A percentile compares a stretch with the other conserved stretches of the same genome.
These are phyloP conservation scores for Myxozyma nipponensis DNA, from an alignment of 805 yeast species.

Conservation along the genomic window DNA sequence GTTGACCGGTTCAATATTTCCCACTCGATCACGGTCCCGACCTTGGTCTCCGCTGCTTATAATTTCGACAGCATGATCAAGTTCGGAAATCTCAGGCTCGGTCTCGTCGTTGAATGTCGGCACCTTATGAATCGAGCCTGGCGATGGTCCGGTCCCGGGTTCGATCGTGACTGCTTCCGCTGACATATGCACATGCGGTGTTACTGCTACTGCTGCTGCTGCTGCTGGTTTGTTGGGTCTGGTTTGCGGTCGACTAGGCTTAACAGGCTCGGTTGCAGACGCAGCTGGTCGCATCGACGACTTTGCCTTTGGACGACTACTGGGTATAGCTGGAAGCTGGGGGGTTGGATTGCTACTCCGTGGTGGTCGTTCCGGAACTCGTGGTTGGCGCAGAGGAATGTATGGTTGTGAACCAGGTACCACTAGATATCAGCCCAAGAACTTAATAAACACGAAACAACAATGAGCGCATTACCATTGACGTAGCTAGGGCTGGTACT, in stretches of 20 bases:
- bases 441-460: background rate
- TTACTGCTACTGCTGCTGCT: background rate
- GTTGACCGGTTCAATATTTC: background rate
- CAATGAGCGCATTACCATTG: background rate
- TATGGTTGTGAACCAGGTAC: background rate
- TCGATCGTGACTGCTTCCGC: conserved; percentile 10
- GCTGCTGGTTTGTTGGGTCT: background rate
- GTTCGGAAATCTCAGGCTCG: background rate
- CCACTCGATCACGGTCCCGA: background rate
- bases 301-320: conserved; percentile 13
- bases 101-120: conserved; percentile 8
- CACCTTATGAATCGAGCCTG: conserved; percentile 1
- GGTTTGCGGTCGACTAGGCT: conserved; percentile 11
- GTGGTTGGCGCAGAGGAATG: background rate
- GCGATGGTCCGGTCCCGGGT: conserved; percentile 1
- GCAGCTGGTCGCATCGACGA: conserved; percentile 10
- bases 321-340: no score
- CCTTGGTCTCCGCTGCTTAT: no score
- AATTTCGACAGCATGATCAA: background rate
- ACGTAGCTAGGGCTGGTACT: background rate
- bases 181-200: conserved; percentile 13
- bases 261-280: background rate
- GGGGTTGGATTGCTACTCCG: no score
- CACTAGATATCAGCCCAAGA: background rate
- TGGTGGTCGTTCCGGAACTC: background rate